A percentile compares a stretch with the other conserved stretches of the same genome.
These are phyloP conservation scores for Paxillus involutus DNA, from an alignment of 768 basidiomycete genomes.

Conservation along the genomic window DNA sequence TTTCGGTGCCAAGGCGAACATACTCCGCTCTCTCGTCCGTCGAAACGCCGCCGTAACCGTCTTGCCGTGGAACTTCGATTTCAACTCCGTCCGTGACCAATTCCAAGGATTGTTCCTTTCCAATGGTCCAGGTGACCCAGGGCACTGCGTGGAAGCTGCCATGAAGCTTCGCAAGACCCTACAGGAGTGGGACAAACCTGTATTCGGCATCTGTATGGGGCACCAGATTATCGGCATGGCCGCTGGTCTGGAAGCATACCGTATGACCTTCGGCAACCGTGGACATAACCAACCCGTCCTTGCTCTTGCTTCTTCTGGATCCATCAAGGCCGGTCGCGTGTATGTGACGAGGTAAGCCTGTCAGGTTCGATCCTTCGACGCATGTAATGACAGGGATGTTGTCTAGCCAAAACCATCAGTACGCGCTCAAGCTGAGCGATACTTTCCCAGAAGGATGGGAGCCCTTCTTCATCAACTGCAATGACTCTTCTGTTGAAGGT, in stretches of 20 bases:
- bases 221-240: conserved; percentile 98
- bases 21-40: conserved; percentile 86
- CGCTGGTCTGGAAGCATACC: conserved; percentile 92
- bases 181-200: conserved; percentile 86
- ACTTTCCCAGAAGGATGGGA: conserved; percentile 98
- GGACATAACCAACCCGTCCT: conserved; percentile 99
- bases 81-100: conserved; percentile 86
- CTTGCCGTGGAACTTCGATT: conserved; percentile 96
- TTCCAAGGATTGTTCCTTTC: conserved; percentile 95
- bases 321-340: conserved; percentile 92
- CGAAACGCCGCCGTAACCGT: conserved; percentile 93
- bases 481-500: conserved; percentile 97
- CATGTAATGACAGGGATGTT: conserved; percentile 4
- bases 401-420: conserved; percentile 92
- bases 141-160: conserved; percentile 84
- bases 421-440: conserved; percentile 91
- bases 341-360: conserved; percentile 84
- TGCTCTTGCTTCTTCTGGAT: conserved; percentile 89
- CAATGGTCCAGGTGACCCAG: conserved; percentile 96
- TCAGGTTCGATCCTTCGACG: background rate
- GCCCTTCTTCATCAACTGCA: conserved; percentile 99
- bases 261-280: conserved; percentile 99
- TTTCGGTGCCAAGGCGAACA: conserved; percentile 98
- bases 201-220: conserved; percentile 99
- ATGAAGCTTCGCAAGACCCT: conserved; percentile 79